Conservation (phyloP, 106 monocot genomes). For the Phalaenopsis equestris region DNA sequence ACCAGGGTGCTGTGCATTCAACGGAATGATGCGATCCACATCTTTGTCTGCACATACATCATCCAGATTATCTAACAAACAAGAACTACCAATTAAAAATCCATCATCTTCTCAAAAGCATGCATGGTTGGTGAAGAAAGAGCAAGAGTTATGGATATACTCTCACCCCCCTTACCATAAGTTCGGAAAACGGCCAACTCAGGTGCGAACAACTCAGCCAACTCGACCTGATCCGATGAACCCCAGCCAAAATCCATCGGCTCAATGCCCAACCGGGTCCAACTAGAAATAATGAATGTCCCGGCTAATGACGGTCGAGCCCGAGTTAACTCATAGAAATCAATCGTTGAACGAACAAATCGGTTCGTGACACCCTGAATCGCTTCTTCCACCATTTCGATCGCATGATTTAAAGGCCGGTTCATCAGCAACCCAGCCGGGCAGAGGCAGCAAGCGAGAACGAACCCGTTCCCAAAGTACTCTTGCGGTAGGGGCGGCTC, state of each 20-base stretch:
- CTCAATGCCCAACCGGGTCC: conserved; percentile 4
- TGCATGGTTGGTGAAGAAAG: no score
- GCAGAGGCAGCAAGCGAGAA: conserved; percentile 14
- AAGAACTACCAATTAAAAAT: no score
- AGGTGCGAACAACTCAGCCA: no score
- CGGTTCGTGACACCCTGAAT: conserved; percentile 14
- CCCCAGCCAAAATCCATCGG: conserved; percentile 1
- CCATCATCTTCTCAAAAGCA: no score
- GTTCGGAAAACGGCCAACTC: no score
- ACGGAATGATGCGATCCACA: no score
- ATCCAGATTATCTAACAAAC: no score
- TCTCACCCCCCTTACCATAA: no score
- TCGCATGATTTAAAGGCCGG: conserved; percentile 20
- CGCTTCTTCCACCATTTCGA: conserved; percentile 21
- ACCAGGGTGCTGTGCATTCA: no score
- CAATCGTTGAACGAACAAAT: conserved; percentile 33
- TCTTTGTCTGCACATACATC: no score
- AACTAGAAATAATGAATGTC: conserved; percentile 11
- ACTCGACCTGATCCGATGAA: neutral
- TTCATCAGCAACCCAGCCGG: neutral
- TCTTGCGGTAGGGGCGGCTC: conserved; percentile 28
- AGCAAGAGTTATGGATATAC: no score
- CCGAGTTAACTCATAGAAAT: conserved; percentile 35
- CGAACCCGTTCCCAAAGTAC: conserved; percentile 44
- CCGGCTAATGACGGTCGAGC: conserved; percentile 22